A percentile compares a stretch with the other conserved stretches of the same genome.
These are phyloP conservation scores for Daedalea quercina DNA, from an alignment of 768 basidiomycete species.

Conservation along the genomic window DNA sequence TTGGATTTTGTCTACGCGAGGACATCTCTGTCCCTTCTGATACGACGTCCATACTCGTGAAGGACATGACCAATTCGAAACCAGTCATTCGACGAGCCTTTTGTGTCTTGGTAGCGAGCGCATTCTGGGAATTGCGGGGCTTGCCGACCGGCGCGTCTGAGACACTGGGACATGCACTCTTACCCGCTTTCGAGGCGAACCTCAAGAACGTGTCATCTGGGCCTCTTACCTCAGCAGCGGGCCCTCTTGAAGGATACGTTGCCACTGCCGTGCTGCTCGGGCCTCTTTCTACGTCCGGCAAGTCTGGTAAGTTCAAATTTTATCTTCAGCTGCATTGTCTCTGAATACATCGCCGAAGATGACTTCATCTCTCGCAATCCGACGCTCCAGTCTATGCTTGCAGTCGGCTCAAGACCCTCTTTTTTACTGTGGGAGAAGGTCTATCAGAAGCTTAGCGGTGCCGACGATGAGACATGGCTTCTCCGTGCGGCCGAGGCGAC, in stretches of 20 bases:
- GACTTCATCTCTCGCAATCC: constrained; percentile 43
- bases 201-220: constrained; percentile 61
- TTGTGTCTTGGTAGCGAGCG: constrained; percentile 52
- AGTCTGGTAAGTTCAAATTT: constrained; percentile 41
- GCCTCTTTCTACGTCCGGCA: constrained; percentile 41
- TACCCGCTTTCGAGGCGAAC: constrained; percentile 60
- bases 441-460: constrained; percentile 60
- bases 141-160: constrained; percentile 35
- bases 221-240: constrained; percentile 50
- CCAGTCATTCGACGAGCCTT: constrained; percentile 56
- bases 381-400: constrained; percentile 37
- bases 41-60: constrained; percentile 44
- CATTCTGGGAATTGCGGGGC: constrained; percentile 42
- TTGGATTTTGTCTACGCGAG: constrained; percentile 44
- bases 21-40: constrained; percentile 38
- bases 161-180: constrained; percentile 46
- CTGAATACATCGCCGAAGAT: constrained; percentile 26
- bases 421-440: constrained; percentile 88
- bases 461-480: constrained; percentile 71
- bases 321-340: neutral
- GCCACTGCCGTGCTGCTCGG: constrained; percentile 64
- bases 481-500: constrained; percentile 54
- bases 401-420: constrained; percentile 60
- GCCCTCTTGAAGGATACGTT: constrained; percentile 83
- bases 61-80: constrained; percentile 69